Conservation (phyloP, 2,329 filamentous ascomycete genomes). For the Nigrograna mackinnonii region DNA sequence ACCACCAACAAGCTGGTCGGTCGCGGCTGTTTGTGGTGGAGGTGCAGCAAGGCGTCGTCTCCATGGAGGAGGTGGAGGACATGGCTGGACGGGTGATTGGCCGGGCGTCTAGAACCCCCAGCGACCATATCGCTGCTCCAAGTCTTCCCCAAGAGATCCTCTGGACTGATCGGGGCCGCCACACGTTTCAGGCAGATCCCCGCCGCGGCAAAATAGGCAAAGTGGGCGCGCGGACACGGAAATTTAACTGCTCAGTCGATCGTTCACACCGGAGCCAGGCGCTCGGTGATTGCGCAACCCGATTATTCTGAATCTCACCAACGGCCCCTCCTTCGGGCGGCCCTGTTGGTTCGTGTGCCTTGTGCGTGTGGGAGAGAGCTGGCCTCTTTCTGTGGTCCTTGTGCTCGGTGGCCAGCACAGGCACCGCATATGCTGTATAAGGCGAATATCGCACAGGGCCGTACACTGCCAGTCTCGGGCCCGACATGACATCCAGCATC, state of each 20-base stretch:
- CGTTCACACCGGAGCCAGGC: conserved; percentile 37
- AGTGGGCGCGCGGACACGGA: conserved; percentile 31
- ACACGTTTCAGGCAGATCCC: conserved; percentile 38
- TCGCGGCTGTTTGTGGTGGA: conserved; percentile 7
- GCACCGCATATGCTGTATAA: too few relatives aligned
- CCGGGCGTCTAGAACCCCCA: conserved; percentile 17
- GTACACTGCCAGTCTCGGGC: too few relatives aligned
- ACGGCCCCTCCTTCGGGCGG: conserved; percentile 20
- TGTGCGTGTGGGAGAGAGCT: too few relatives aligned
- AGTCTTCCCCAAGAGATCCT: conserved; percentile 33
- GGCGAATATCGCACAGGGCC: too few relatives aligned
- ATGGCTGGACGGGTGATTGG: conserved; percentile 29
- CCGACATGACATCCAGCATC: too few relatives aligned
- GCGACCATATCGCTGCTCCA: conserved; percentile 11
- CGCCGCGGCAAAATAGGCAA: conserved; percentile 30
- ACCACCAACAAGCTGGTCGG: too few relatives aligned
- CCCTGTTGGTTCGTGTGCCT: too few relatives aligned
- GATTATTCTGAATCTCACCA: conserved; percentile 15
- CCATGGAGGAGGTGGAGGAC: neutral
- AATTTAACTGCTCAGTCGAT: conserved; percentile 38
- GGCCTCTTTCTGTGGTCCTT: too few relatives aligned
- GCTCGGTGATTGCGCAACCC: conserved; percentile 45
- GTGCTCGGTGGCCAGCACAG: too few relatives aligned
- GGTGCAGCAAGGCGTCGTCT: neutral
- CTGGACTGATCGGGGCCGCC: conserved; percentile 34